These are phyloP conservation scores for Microthyrium microscopicum DNA, from an alignment of 2,329 filamentous ascomycete species.

Conservation along the genomic window DNA sequence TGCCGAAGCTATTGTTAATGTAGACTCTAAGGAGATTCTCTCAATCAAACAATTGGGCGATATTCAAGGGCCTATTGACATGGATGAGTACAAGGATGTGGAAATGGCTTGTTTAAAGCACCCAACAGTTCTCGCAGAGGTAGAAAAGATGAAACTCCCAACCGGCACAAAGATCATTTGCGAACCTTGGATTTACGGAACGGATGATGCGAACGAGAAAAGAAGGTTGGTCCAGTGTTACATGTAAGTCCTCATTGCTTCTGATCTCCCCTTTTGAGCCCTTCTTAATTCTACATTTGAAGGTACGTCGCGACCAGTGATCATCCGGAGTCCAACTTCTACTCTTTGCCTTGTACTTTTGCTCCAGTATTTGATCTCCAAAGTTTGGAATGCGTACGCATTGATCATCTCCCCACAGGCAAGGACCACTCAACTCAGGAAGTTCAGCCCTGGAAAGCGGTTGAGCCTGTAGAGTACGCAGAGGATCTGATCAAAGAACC, in stretches of 20 bases:
- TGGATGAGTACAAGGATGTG: conserved; percentile 33
- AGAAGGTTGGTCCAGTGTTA: not conserved
- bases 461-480: conserved; percentile 30
- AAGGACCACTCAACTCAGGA: conserved; percentile 15
- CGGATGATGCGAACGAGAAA: conserved; percentile 1
- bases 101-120: not conserved
- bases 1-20: conserved; percentile 36
- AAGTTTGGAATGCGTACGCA: conserved; percentile 18
- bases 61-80: not conserved
- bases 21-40: conserved; percentile 25
- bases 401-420: conserved; percentile 21
- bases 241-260: not conserved
- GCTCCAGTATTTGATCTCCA: conserved; percentile 22
- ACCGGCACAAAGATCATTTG: conserved; percentile 1
- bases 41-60: conserved; percentile 9
- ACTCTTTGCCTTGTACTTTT: conserved; percentile 22
- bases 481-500: conserved; percentile 21
- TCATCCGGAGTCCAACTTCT: conserved; percentile 25
- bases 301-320: conserved; percentile 24
- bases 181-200: conserved; percentile 6
- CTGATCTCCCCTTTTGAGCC: not conserved
- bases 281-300: not conserved
- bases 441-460: conserved; percentile 16
- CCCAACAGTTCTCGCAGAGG: conserved; percentile 3
- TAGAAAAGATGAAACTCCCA: conserved; percentile 3